Conservation (phyloP, 2,329 filamentous ascomycete genomes). For the Pseudopyrenochaeta lycopersici region DNA sequence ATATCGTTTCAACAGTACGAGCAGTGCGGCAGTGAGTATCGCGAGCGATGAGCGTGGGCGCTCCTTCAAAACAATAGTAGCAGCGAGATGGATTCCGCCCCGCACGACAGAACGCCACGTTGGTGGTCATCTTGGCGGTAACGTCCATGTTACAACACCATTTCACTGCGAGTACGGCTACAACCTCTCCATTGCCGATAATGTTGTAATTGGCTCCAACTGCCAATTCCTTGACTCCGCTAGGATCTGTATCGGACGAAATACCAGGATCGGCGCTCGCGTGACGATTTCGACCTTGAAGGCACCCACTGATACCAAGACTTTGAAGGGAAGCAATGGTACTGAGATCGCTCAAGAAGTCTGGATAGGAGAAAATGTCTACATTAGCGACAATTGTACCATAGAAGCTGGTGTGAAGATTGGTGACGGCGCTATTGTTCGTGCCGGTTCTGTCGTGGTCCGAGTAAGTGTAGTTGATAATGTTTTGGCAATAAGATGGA, state of each 20-base stretch:
- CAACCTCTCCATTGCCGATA: slow-evolving; percentile 87
- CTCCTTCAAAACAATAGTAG: slow-evolving; percentile 76
- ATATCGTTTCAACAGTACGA: slow-evolving; percentile 86
- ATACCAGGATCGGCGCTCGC: slow-evolving; percentile 75
- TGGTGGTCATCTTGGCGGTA: slow-evolving; percentile 72
- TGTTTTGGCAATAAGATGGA: neutral
- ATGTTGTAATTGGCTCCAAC: slow-evolving; percentile 82
- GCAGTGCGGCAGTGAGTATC: slow-evolving; percentile 76
- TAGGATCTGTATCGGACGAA: slow-evolving; percentile 80
- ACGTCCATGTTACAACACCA: slow-evolving; percentile 82
- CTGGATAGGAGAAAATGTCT: slow-evolving; percentile 77
- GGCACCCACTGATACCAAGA: slow-evolving; percentile 75
- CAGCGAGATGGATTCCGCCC: slow-evolving; percentile 61
- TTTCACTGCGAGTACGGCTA: slow-evolving; percentile 97
- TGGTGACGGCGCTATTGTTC: slow-evolving; percentile 62
- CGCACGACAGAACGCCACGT: slow-evolving; percentile 14
- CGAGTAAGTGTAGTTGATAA: slow-evolving; percentile 53
- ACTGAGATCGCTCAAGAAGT: slow-evolving; percentile 76
- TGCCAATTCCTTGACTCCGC: slow-evolving; percentile 90
- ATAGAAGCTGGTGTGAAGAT: slow-evolving; percentile 67
- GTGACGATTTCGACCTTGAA: slow-evolving; percentile 85
- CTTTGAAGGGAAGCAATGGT: slow-evolving; percentile 76
- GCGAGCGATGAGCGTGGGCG: slow-evolving; percentile 70
- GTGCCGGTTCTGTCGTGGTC: slow-evolving; percentile 64
- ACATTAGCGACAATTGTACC: slow-evolving; percentile 69